These are phyloP conservation scores for Hemileccinum rubropunctum DNA, from an alignment of 768 basidiomycete species.

Conservation along the genomic window DNA sequence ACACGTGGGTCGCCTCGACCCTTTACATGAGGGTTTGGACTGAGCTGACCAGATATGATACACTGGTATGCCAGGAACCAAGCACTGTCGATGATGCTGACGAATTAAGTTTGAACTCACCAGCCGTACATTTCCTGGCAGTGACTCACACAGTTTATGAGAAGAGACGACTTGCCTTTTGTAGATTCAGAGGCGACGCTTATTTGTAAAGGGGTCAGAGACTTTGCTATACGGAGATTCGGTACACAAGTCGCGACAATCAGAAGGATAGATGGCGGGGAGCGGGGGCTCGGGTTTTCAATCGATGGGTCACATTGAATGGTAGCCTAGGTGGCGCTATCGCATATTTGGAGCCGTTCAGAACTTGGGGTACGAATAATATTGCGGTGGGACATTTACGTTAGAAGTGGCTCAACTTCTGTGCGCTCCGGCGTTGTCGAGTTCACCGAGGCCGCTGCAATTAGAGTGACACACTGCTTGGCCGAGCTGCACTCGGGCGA, in stretches of 20 bases:
- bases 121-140: neutral
- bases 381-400: slow-evolving; percentile 2
- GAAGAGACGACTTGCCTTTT: slow-evolving; percentile 1
- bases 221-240: neutral
- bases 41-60: no score
- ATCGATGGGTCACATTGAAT: no score
- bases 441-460: no score
- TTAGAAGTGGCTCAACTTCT: neutral
- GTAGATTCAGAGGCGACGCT: slow-evolving; percentile 16
- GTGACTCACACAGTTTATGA: neutral
- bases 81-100: neutral
- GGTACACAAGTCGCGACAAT: slow-evolving; percentile 4
- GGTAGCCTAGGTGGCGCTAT: no score
- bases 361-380: no score
- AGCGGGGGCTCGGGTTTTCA: no score
- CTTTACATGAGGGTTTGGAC: neutral
- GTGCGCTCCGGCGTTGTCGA: no score
- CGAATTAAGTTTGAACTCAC: slow-evolving; percentile 5
- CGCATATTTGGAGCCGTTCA: no score
- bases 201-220: slow-evolving; percentile 4
- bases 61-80: neutral
- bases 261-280: slow-evolving; percentile 4
- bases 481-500: no score
- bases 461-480: no score
- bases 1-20: slow-evolving; percentile 11